These are phyloP conservation scores for Brachypodium distachyon DNA, from an alignment of 202 grass and related monocot species.

Conservation along the genomic window DNA sequence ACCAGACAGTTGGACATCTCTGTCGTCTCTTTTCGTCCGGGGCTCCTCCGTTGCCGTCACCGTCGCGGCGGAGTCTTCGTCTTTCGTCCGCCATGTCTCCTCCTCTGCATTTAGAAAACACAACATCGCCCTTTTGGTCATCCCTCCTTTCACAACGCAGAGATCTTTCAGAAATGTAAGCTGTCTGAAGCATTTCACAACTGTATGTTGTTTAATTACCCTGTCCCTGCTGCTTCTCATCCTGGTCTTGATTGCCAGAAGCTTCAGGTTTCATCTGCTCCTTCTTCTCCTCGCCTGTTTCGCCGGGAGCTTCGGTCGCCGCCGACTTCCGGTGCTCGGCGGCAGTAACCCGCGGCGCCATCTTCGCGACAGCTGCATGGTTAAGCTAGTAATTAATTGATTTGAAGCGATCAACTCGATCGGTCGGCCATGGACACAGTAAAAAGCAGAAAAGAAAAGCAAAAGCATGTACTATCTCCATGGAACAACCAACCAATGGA, in stretches of 20 bases:
- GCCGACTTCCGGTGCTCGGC: no score
- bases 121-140: background rate
- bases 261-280: background rate
- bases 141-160: background rate
- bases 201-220: no score
- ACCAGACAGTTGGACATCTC: slow-evolving; percentile 9
- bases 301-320: background rate
- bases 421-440: background rate
- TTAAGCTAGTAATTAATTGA: no score
- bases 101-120: background rate
- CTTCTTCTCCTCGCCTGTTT: slow-evolving; percentile 2
- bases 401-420: no score
- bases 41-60: background rate
- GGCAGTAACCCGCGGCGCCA: background rate
- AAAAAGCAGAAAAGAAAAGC: background rate
- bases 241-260: background rate
- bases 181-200: no score
- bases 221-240: no score
- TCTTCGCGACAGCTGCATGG: background rate
- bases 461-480: background rate
- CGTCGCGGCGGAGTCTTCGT: no score
- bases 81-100: no score
- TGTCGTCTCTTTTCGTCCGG: background rate
- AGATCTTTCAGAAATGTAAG: no score
- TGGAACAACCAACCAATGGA: no score